phyloP scores from a whole-genome alignment of 2,329 filamentous ascomycete species.

The Aspergillus tubingensis region DNA sequence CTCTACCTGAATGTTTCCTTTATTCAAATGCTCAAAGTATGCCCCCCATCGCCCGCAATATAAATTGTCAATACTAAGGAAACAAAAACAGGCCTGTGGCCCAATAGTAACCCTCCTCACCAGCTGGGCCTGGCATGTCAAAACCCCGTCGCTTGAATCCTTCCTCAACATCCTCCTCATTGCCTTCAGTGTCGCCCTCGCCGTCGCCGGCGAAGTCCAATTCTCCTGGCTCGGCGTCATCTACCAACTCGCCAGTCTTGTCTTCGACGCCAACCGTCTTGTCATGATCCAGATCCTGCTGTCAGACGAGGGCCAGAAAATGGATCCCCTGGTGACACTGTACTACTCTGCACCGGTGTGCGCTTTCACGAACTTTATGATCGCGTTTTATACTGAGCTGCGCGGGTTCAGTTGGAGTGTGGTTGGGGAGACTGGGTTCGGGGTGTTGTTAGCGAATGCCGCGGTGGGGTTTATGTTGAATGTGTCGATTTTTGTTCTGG shows the following conservation, averaged over 20 bases:
- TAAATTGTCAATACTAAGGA: neutral
- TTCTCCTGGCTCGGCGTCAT: conserved; percentile 66
- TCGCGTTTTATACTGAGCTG: conserved; percentile 67
- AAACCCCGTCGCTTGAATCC: conserved; percentile 75
- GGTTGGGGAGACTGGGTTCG: conserved; percentile 31
- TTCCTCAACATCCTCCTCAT: conserved; percentile 90
- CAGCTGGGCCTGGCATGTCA: conserved; percentile 79
- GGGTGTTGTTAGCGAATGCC: conserved; percentile 68
- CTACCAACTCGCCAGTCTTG: conserved; percentile 69
- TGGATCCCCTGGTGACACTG: conserved; percentile 82
- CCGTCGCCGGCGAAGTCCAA: conserved; percentile 88
- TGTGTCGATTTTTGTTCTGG: conserved; percentile 76
- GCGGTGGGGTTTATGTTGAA: conserved; percentile 75
- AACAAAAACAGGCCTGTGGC: conserved; percentile 77
- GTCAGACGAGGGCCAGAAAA: conserved; percentile 71
- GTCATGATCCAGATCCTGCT: conserved; percentile 81
- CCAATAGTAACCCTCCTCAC: conserved; percentile 86
- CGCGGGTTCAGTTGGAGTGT: conserved; percentile 46
- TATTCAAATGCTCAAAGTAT: conserved; percentile 97
- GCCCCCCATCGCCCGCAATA: conserved; percentile 25
- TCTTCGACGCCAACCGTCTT: conserved; percentile 75
- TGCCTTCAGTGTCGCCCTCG: conserved; percentile 86
- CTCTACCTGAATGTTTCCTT: conserved; percentile 92
- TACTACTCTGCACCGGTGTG: conserved; percentile 87
- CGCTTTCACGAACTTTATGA: conserved; percentile 71